These are phyloP conservation scores for Pythium dissimile DNA, from an alignment of 352 stramenopile genomes.

Conservation along the genomic window DNA sequence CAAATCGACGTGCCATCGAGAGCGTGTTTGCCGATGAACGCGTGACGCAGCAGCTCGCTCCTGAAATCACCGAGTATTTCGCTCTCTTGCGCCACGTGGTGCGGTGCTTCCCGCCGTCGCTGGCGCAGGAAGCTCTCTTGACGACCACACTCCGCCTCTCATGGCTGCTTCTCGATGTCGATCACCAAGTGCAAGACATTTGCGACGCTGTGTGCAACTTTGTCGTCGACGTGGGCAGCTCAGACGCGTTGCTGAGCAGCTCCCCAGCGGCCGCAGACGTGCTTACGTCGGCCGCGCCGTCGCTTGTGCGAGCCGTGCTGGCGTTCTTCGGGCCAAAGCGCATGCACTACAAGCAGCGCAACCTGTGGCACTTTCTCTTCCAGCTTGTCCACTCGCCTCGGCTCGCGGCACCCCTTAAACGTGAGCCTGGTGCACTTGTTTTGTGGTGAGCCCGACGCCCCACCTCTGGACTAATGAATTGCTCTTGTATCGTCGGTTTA, in stretches of 20 bases:
- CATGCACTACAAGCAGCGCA: conserved; percentile 44
- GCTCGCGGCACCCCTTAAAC: conserved; percentile 25
- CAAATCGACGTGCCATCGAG: conserved; percentile 28
- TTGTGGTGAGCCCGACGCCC: background rate
- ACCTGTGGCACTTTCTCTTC: conserved; percentile 69
- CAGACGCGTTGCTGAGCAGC: background rate
- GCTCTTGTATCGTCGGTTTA: conserved; percentile 10
- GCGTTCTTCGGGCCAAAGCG: conserved; percentile 46
- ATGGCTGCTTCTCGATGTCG: conserved; percentile 43
- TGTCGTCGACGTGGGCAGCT: conserved; percentile 34
- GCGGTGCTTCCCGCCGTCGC: conserved; percentile 36
- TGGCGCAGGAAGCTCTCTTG: conserved; percentile 21
- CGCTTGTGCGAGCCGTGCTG: conserved; percentile 40
- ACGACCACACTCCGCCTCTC: conserved; percentile 38
- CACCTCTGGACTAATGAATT: background rate
- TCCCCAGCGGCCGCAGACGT: background rate
- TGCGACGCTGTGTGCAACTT: conserved; percentile 64
- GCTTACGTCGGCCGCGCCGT: conserved; percentile 1
- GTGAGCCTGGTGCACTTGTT: conserved; percentile 6
- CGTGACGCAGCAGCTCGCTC: conserved; percentile 34
- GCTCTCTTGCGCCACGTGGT: conserved; percentile 35
- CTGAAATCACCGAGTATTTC: conserved; percentile 56
- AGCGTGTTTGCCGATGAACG: conserved; percentile 30
- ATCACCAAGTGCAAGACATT: conserved; percentile 73
- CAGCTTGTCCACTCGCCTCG: conserved; percentile 65